Conservation (phyloP, 2,329 filamentous ascomycete species). For the Raffaelea arxii region DNA sequence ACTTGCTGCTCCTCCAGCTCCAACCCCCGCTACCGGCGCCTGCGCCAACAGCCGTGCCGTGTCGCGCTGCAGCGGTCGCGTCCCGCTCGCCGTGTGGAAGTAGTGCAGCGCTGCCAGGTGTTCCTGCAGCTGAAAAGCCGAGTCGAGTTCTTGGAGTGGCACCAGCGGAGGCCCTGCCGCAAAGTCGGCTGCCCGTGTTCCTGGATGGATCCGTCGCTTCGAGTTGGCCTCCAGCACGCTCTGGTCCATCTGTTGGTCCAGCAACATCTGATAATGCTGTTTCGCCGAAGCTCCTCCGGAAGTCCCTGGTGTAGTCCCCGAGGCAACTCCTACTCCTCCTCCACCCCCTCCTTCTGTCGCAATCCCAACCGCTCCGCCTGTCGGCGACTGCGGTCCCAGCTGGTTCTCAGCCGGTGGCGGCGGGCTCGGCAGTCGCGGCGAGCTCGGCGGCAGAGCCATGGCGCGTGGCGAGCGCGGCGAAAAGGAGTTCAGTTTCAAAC, state of each 20-base stretch:
- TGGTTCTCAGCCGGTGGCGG: conserved; percentile 93
- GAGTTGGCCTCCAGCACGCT: conserved; percentile 62
- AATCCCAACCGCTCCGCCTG: too few species aligned
- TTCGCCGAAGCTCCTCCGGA: conserved; percentile 15
- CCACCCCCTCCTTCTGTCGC: too few species aligned
- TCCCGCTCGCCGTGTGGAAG: conserved; percentile 59
- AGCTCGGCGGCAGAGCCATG: conserved; percentile 59
- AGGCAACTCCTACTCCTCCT: too few species aligned
- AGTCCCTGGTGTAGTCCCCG: too few species aligned
- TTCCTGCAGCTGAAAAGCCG: conserved; percentile 93
- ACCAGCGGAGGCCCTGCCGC: conserved; percentile 81
- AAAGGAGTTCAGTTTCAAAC: too few species aligned
- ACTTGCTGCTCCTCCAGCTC: too few species aligned
- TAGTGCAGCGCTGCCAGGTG: conserved; percentile 90
- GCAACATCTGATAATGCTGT: conserved; percentile 41
- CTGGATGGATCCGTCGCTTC: conserved; percentile 78
- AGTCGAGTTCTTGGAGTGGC: conserved; percentile 85
- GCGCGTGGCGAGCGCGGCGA: background rate
- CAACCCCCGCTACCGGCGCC: too few species aligned
- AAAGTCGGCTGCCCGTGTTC: conserved; percentile 89
- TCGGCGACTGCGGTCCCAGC: conserved; percentile 44
- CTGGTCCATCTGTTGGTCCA: conserved; percentile 49
- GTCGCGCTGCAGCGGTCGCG: conserved; percentile 62
- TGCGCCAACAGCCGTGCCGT: conserved; percentile 68
- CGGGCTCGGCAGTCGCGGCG: conserved; percentile 86